A percentile compares a stretch with the other conserved stretches of the same genome.
Conservation (phyloP, 2,329 filamentous ascomycete genomes). For the Cucurbitaria berberidis region DNA sequence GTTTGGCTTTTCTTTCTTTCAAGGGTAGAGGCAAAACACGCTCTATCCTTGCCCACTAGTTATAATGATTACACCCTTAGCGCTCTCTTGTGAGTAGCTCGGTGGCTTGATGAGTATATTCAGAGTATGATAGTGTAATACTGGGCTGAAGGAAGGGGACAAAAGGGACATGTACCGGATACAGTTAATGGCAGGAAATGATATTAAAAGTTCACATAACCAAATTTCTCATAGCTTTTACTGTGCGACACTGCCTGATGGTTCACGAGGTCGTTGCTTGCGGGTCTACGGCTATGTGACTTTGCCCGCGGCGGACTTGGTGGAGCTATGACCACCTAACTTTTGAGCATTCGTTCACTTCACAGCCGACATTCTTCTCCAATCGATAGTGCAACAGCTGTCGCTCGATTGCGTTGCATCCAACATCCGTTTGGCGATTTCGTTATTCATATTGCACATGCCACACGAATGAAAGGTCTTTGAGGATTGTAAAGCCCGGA, state of each 20-base stretch:
- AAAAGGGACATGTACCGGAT: not conserved
- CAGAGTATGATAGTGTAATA: slow-evolving; percentile 19
- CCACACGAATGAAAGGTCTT: too few relatives aligned
- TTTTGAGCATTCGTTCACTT: slow-evolving; percentile 11
- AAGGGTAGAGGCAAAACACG: slow-evolving; percentile 11
- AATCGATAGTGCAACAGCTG: not conserved
- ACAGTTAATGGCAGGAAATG: slow-evolving; percentile 22
- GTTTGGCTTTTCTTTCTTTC: slow-evolving; percentile 23
- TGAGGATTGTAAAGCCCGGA: too few relatives aligned
- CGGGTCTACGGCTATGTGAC: not conserved
- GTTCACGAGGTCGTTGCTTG: not conserved
- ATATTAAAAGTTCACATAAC: not conserved
- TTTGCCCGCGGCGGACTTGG: not conserved
- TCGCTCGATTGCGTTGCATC: too few relatives aligned
- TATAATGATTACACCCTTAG: slow-evolving; percentile 36
- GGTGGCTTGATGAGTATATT: slow-evolving; percentile 23
- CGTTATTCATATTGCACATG: too few relatives aligned
- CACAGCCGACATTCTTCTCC: slow-evolving; percentile 9
- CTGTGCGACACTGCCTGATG: not conserved
- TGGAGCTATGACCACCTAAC: slow-evolving; percentile 29
- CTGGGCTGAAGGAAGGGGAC: slow-evolving; percentile 1
- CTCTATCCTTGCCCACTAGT: slow-evolving; percentile 28
- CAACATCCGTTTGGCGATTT: too few relatives aligned
- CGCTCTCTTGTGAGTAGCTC: slow-evolving; percentile 13
- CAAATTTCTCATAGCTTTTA: not conserved